These are phyloP conservation scores for Pichia sp. DNA, from an alignment of 1,139 yeast species.

Conservation along the genomic window DNA sequence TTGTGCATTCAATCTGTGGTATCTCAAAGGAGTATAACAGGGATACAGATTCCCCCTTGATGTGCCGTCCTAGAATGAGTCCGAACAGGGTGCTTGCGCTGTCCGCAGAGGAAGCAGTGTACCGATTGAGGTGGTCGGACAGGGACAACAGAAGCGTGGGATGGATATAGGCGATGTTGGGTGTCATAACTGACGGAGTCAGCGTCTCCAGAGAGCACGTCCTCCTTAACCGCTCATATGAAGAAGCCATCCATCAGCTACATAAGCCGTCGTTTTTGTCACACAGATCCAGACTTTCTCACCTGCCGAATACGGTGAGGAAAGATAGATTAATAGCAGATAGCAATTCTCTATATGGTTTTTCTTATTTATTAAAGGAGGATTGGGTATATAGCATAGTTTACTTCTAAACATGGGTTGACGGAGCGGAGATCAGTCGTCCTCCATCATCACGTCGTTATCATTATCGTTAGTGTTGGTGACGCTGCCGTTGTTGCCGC, in stretches of 20 bases:
- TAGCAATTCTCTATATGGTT: no score
- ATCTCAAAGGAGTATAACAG: slow-evolving; percentile 15
- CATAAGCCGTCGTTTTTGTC: no score
- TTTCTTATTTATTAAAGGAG: no score
- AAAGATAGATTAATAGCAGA: no score
- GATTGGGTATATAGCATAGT: background rate
- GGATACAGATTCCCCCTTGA: slow-evolving; percentile 2
- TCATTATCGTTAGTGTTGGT: background rate
- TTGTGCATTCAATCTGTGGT: background rate
- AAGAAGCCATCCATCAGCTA: no score
- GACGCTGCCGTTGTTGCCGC: background rate
- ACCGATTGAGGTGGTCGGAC: slow-evolving; percentile 13
- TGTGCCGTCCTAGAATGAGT: slow-evolving; percentile 7
- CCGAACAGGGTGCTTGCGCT: background rate
- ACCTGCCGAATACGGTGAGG: no score
- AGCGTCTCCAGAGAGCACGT: no score
- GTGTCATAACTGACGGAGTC: background rate
- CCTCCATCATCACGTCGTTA: slow-evolving; percentile 15
- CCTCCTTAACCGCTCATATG: no score
- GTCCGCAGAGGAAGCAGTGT: background rate
- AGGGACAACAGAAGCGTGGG: slow-evolving; percentile 15
- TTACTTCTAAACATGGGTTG: background rate
- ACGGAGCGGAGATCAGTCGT: background rate
- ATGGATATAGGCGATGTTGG: slow-evolving; percentile 8
- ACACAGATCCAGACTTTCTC: no score